Evolutionary conservation across 805 yeast species (phyloP), one percentile per base, ranked within the genome.

Genomic region (Yamadazyma sp.): DNA sequence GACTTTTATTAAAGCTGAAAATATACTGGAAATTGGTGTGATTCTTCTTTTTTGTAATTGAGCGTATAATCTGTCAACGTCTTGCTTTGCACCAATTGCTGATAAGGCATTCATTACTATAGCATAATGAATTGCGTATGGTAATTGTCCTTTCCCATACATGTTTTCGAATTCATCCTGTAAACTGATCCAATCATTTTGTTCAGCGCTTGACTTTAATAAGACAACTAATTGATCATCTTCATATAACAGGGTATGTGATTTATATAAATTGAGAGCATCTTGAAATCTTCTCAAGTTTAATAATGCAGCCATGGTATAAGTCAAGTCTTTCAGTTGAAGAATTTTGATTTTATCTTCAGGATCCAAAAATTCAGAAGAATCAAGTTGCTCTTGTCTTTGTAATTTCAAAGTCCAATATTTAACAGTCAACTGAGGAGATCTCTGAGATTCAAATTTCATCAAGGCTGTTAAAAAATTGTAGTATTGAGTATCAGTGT

Each of bases 31-130:
- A 3, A 65, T 60, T 1, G 86, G 86, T 4, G 41, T 47, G 49
- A 77, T 63, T 1, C 69, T 66, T 35, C 80, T 60, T 33, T 62
- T 55, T 4, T 59, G 30, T 20, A 78, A 47, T 47, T 75, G 72
- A n/a, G 58, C 40, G 56, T 67, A 81, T 38, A 84, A 58, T 38
- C 51, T 55, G 18, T 71, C 73, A 8, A 74, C 78, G 50, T 68
- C 72, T 25, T 54, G 67, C 26, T 49, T 56, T 44, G 74, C 77
- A 7, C 76, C 80, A 22, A 62, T 52, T 4, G 49, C 43, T 1
- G 85, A 79, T 40, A 84, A 58, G 0, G 83, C 77, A 35, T 64
- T 57, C 73, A 84, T 78, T 9, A 81, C 78, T 12, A 77, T 70
- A 3, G 73, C 65, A 50, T 82, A 83, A 45, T 82, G 86, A 19